phyloP scores from a whole-genome alignment of 768 basidiomycete genomes.

The Suillus alpinus region DNA sequence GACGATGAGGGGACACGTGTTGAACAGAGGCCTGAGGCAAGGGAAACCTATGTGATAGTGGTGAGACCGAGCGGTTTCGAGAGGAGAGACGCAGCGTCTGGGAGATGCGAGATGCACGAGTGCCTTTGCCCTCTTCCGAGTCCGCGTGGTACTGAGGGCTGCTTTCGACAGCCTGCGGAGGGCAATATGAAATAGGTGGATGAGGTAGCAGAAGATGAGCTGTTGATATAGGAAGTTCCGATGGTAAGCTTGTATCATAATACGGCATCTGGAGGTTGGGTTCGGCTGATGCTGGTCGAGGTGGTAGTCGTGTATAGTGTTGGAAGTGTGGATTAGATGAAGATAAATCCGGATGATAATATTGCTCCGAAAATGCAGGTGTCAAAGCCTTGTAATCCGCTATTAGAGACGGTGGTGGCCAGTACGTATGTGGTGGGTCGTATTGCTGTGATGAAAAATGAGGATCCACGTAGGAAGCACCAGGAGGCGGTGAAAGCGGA shows the following conservation, averaged over 20 bases:
- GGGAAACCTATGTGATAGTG: conserved; percentile 53
- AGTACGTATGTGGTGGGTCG: background rate
- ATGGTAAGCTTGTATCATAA: conserved; percentile 27
- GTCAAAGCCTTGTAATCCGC: background rate
- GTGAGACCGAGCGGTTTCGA: conserved; percentile 62
- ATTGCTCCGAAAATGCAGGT: background rate
- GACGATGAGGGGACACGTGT: conserved; percentile 7
- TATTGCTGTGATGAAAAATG: background rate
- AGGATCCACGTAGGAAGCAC: background rate
- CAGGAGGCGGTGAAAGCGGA: conserved; percentile 26
- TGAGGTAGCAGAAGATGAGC: conserved; percentile 29
- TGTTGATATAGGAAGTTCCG: conserved; percentile 36
- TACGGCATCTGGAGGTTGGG: conserved; percentile 31
- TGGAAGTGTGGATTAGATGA: conserved; percentile 12
- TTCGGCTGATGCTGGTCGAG: conserved; percentile 54
- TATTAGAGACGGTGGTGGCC: background rate
- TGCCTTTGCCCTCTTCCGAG: conserved; percentile 59
- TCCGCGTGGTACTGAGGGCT: conserved; percentile 27
- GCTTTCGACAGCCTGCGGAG: conserved; percentile 9
- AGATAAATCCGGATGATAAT: background rate
- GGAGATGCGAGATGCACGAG: conserved; percentile 54
- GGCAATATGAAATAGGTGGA: conserved; percentile 24
- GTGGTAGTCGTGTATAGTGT: conserved; percentile 37
- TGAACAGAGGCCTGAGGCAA: conserved; percentile 25
- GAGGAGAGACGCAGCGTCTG: conserved; percentile 57